A percentile compares a stretch with the other conserved stretches of the same genome.
Evolutionary conservation across 371 early-diverging fungal genomes (phyloP).

Genomic region (Rhizopus arrhizus): DNA sequence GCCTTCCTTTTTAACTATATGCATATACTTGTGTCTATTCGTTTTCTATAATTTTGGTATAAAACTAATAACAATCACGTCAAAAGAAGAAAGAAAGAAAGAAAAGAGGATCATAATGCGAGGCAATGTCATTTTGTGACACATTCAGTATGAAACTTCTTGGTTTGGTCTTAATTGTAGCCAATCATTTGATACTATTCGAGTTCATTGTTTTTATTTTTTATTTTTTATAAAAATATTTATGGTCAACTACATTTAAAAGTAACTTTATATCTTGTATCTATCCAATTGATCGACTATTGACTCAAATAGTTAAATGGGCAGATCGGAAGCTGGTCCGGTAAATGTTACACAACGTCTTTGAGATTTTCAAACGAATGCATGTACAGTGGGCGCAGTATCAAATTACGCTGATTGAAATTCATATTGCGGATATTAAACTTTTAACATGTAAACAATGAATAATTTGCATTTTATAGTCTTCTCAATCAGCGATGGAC

Average conservation of each 20-base stretch:
- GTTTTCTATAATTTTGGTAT: background rate
- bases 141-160: no score
- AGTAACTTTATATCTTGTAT: background rate
- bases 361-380: no score
- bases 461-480: background rate
- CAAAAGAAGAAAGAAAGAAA: conserved; percentile 74
- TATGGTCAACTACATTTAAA: background rate
- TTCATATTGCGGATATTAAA: no score
- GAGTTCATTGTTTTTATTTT: background rate
- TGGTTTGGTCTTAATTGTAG: no score
- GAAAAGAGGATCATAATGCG: conserved; percentile 53
- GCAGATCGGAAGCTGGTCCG: no score
- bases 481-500: background rate
- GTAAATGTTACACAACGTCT: no score
- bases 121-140: background rate
- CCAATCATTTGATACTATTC: background rate
- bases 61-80: conserved; percentile 4
- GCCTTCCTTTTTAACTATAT: background rate
- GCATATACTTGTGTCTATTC: background rate
- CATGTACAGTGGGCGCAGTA: no score
- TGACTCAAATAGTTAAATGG: background rate
- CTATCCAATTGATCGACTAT: background rate
- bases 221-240: background rate
- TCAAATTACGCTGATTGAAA: no score
- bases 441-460: background rate